Percentiles rank a stretch among this genome's conserved stretches.
Conservation (phyloP, 2,329 filamentous ascomycete genomes). For the Clonostachys rosea region DNA sequence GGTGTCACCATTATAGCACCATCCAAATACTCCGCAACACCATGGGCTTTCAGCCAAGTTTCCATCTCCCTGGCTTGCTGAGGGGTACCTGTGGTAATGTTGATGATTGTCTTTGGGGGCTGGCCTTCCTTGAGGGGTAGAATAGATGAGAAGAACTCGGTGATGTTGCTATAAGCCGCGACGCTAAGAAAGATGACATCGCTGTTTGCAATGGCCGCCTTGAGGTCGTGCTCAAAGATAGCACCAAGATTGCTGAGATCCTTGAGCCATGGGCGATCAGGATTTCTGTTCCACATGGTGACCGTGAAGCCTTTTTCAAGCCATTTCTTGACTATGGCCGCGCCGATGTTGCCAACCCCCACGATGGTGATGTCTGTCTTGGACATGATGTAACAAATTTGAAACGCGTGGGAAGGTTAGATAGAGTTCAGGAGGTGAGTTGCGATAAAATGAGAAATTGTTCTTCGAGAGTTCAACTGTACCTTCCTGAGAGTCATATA, state of each 20-base stretch:
- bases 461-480: no score
- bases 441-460: no score
- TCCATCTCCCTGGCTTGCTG: slow-evolving; percentile 10
- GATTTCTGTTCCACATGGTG: slow-evolving; percentile 17
- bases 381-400: no score
- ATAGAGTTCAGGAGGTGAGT: no score
- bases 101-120: slow-evolving; percentile 15
- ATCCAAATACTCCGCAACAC: slow-evolving; percentile 13
- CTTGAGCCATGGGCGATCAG: slow-evolving; percentile 7
- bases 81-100: slow-evolving; percentile 19
- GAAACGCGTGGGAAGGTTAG: no score
- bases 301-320: slow-evolving; percentile 10
- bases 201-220: slow-evolving; percentile 7
- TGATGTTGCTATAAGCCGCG: slow-evolving; percentile 12
- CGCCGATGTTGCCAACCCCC: slow-evolving; percentile 17
- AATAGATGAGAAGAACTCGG: slow-evolving; percentile 5
- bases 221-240: not conserved
- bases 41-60: slow-evolving; percentile 4
- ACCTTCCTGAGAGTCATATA: no score
- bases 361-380: slow-evolving; percentile 7
- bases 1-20: slow-evolving; percentile 20
- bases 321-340: slow-evolving; percentile 9
- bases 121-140: slow-evolving; percentile 1
- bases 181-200: slow-evolving; percentile 13
- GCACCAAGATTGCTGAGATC: slow-evolving; percentile 7